Conservation (phyloP, 192 early-diverging fungal genomes). For the Coemansia sp. region DNA sequence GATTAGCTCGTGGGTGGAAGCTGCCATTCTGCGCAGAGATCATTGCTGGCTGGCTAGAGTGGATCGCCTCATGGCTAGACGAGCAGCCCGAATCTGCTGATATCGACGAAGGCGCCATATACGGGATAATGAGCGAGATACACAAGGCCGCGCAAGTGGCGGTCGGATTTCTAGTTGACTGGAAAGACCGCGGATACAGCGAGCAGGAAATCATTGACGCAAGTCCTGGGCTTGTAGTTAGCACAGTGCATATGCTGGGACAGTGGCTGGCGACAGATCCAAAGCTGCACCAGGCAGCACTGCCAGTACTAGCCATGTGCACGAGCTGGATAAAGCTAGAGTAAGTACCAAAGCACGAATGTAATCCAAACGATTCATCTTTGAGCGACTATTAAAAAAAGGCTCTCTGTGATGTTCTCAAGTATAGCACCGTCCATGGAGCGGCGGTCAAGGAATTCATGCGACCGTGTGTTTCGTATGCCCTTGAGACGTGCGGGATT, state of each 20-base stretch:
- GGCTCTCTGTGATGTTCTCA: background rate
- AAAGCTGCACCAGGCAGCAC: slow-evolving; percentile 33
- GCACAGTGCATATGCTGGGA: slow-evolving; percentile 30
- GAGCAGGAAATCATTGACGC: slow-evolving; percentile 25
- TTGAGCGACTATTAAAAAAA: background rate
- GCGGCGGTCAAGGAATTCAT: slow-evolving; percentile 30
- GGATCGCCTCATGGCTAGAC: slow-evolving; percentile 41
- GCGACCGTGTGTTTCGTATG: slow-evolving; percentile 46
- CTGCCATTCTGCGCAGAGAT: slow-evolving; percentile 44
- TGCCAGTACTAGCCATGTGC: slow-evolving; percentile 49
- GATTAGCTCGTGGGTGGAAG: slow-evolving; percentile 45
- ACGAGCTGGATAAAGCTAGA: slow-evolving; percentile 32
- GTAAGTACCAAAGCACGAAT: background rate
- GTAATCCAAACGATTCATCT: background rate
- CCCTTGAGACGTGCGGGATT: slow-evolving; percentile 50
- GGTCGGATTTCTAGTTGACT: slow-evolving; percentile 39
- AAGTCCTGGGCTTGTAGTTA: slow-evolving; percentile 24
- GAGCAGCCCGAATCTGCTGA: slow-evolving; percentile 18
- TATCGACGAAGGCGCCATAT: slow-evolving; percentile 26
- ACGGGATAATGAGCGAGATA: slow-evolving; percentile 38
- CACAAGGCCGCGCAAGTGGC: slow-evolving; percentile 27
- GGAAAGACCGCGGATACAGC: slow-evolving; percentile 32
- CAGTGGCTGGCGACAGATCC: slow-evolving; percentile 55
- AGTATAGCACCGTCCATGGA: slow-evolving; percentile 18
- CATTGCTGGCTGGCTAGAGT: slow-evolving; percentile 48